Evolutionary conservation across 495 filamentous ascomycete genomes (phyloP), one percentile per base, ranked within the genome.

Genomic region (Aspergillus biplanus): DNA sequence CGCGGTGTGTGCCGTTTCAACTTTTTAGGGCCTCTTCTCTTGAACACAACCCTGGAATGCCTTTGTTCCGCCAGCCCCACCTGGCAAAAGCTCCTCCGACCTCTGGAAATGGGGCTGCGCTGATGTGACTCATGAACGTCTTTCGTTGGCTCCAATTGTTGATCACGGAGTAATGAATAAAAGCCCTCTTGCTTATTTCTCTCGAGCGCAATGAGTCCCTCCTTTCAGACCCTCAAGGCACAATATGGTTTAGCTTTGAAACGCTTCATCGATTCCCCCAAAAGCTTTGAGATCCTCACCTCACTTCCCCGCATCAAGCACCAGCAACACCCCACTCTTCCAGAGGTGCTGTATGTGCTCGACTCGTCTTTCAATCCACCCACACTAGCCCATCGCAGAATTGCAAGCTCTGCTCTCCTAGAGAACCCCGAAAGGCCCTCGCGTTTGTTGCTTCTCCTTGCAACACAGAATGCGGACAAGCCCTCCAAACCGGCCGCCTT

Each of bases 341-440:
- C 39, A 37, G 77, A 81, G 58, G 80, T 80, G 21, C 83, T 98
- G 66, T 89, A 93, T 73, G 86, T 98, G 64, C 87, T 98, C 67
- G 94, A 98, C 74, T 96, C 93, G 3, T 94, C 90, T 59, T 98
- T 97, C 85, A 98, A 98, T 70, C 94, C 94, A 15, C 94, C 94
- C 9, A 94, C 92, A 3, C 79, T 83, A 42, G 94, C 94, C 11
- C 94, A 97, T 73, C 81, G 90, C 56, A 80, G 80, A 55, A 92
- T 98, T 71, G 90, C 87, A 4, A 78, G 80, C 27, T 87, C 89
- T 9, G 90, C 91, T 11, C 73, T 95, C 4, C 72, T 73, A 21
- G 73, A 82, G 42, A 67, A 68, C 27, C 66, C 64, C 12, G 67
- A 35, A 33, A 65, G 59, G 3, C 61, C 79, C 1, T 76, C 83